These are phyloP conservation scores for Hemileccinum rubropunctum DNA, from an alignment of 768 basidiomycete genomes.

Conservation along the genomic window DNA sequence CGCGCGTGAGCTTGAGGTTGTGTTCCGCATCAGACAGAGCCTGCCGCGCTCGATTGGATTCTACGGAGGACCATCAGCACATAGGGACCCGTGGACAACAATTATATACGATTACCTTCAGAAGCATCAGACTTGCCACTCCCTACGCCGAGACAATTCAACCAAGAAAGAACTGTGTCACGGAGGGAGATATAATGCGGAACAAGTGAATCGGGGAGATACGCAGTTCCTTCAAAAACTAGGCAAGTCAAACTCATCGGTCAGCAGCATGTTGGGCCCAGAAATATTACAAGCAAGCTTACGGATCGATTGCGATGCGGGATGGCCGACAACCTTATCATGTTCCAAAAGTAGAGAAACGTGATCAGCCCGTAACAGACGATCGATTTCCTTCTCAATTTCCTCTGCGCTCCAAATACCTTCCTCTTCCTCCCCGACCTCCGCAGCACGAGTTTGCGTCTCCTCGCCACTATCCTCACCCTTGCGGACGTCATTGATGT, in stretches of 20 bases:
- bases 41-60: constrained; percentile 61
- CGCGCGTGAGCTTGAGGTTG: constrained; percentile 48
- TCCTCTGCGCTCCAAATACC: constrained; percentile 58
- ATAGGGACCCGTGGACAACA: background rate
- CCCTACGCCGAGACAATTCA: constrained; percentile 63
- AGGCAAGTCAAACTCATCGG: background rate
- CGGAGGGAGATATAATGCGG: constrained; percentile 72
- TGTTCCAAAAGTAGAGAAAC: constrained; percentile 74
- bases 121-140: constrained; percentile 36
- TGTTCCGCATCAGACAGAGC: constrained; percentile 62
- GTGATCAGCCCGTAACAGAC: constrained; percentile 62
- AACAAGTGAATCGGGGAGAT: constrained; percentile 79
- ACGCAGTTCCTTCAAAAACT: constrained; percentile 81
- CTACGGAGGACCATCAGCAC: constrained; percentile 28
- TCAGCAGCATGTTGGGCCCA: background rate
- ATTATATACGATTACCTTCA: constrained; percentile 33
- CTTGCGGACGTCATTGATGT: constrained; percentile 67
- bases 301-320: constrained; percentile 53
- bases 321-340: constrained; percentile 60
- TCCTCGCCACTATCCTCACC: constrained; percentile 38
- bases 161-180: constrained; percentile 55
- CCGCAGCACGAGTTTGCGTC: constrained; percentile 15
- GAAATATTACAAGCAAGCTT: constrained; percentile 29
- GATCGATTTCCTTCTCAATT: constrained; percentile 56
- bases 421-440: constrained; percentile 47